These are phyloP conservation scores for Suillus subluteus DNA, from an alignment of 768 basidiomycete genomes.

Conservation along the genomic window DNA sequence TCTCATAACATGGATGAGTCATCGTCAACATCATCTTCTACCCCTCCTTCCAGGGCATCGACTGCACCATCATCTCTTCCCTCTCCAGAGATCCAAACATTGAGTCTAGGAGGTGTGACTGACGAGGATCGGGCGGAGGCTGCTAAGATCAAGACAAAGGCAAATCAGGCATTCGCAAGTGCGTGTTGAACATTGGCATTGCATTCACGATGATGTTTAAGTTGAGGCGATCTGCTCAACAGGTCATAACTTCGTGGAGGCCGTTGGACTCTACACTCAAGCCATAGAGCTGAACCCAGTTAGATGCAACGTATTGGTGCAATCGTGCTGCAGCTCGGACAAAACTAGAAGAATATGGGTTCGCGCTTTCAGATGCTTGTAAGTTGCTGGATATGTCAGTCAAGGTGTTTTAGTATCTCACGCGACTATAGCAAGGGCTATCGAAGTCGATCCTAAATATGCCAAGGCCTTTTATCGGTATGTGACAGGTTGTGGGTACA, in stretches of 20 bases:
- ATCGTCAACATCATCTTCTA: conserved; percentile 28
- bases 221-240: conserved; percentile 12
- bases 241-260: conserved; percentile 77
- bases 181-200: conserved; percentile 26
- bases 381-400: conserved; percentile 33
- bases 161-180: conserved; percentile 88
- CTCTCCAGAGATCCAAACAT: conserved; percentile 58
- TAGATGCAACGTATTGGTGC: conserved; percentile 89
- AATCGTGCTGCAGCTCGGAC: conserved; percentile 93
- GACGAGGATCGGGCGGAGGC: conserved; percentile 75
- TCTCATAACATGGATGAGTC: conserved; percentile 23
- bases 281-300: conserved; percentile 89
- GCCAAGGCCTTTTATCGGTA: conserved; percentile 89
- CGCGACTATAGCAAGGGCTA: conserved; percentile 67
- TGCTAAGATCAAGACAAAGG: conserved; percentile 73
- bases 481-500: conserved; percentile 19
- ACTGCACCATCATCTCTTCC: conserved; percentile 59
- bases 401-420: conserved; percentile 1
- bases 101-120: conserved; percentile 61
- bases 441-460: conserved; percentile 86
- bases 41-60: conserved; percentile 50
- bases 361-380: conserved; percentile 89
- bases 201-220: not conserved
- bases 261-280: conserved; percentile 78
- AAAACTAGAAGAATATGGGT: conserved; percentile 93